These are phyloP conservation scores for Phytophthora constricta DNA, from an alignment of 352 stramenopile genomes.

Conservation along the genomic window DNA sequence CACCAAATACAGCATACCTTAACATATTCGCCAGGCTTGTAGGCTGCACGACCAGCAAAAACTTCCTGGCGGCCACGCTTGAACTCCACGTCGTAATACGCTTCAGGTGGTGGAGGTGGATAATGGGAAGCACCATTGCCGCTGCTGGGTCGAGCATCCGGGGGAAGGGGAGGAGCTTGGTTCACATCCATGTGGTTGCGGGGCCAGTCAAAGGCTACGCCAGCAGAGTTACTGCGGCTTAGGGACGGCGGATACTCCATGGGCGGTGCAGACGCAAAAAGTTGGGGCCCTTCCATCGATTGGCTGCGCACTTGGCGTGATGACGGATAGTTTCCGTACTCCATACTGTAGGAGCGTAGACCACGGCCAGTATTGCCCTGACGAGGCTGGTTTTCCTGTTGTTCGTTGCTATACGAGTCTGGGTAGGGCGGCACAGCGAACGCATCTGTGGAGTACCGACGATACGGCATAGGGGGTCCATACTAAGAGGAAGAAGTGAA, in stretches of 20 bases:
- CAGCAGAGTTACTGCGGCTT: constrained; percentile 66
- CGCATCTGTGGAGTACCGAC: constrained; percentile 76
- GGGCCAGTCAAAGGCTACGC: constrained; percentile 72
- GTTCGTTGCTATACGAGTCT: constrained; percentile 56
- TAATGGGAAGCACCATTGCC: constrained; percentile 44
- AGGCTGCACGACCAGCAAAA: constrained; percentile 85
- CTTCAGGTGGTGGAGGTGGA: constrained; percentile 68
- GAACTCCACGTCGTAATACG: constrained; percentile 96
- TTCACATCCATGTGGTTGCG: constrained; percentile 45
- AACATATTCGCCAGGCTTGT: constrained; percentile 94
- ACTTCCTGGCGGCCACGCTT: constrained; percentile 93
- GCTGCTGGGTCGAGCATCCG: constrained; percentile 46
- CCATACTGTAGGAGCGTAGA: constrained; percentile 82
- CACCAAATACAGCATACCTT: constrained; percentile 58
- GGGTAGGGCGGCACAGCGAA: constrained; percentile 68
- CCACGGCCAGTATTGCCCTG: constrained; percentile 53
- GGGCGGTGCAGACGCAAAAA: constrained; percentile 54
- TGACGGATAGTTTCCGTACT: constrained; percentile 63
- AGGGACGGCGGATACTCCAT: constrained; percentile 63
- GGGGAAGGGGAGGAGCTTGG: constrained; percentile 65
- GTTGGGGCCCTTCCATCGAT: constrained; percentile 73
- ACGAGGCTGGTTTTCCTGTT: constrained; percentile 59
- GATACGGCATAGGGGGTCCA: constrained; percentile 61
- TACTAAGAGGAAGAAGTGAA: too few species aligned
- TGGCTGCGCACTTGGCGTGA: constrained; percentile 71